phyloP scores from a whole-genome alignment of 495 filamentous ascomycete species.

The Astrothelium subdiscretum region DNA sequence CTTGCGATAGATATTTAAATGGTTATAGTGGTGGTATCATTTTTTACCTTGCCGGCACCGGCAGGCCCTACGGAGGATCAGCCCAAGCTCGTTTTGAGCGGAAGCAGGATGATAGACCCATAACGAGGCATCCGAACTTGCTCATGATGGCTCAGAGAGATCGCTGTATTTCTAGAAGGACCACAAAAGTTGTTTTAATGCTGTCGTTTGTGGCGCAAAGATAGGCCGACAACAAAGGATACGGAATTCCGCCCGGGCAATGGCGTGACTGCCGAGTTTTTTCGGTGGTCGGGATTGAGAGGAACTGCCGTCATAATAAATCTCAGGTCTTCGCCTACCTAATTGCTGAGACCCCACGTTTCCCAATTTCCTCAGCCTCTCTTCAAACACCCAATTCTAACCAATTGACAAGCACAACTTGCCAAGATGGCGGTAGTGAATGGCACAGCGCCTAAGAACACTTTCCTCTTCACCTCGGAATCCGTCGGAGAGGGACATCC shows the following conservation, averaged over 20 bases:
- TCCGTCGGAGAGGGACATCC: conserved; percentile 79
- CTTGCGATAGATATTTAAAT: not conserved
- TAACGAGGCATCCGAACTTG: conserved; percentile 83
- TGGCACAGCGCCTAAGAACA: not conserved
- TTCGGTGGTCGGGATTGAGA: not conserved
- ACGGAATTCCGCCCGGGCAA: not conserved
- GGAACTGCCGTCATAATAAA: not conserved
- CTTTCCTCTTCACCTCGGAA: conserved; percentile 98
- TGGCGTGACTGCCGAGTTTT: not conserved
- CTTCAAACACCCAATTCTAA: not conserved
- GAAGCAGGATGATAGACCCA: conserved; percentile 56
- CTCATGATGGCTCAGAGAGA: conserved; percentile 49
- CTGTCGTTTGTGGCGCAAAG: not conserved
- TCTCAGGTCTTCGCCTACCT: not conserved
- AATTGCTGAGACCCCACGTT: not conserved
- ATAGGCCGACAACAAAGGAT: not conserved
- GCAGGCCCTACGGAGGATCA: conserved; percentile 12
- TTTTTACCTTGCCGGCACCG: conserved; percentile 4
- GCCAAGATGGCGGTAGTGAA: not conserved
- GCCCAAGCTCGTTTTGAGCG: not conserved
- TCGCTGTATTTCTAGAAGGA: not conserved
- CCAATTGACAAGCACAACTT: not conserved
- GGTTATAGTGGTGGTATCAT: not conserved
- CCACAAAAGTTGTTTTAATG: not conserved
- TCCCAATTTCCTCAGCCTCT: not conserved